A percentile compares a stretch with the other conserved stretches of the same genome.
Evolutionary conservation across 441 rosid genomes (phyloP).

Genomic region (Populus tomentosa): DNA sequence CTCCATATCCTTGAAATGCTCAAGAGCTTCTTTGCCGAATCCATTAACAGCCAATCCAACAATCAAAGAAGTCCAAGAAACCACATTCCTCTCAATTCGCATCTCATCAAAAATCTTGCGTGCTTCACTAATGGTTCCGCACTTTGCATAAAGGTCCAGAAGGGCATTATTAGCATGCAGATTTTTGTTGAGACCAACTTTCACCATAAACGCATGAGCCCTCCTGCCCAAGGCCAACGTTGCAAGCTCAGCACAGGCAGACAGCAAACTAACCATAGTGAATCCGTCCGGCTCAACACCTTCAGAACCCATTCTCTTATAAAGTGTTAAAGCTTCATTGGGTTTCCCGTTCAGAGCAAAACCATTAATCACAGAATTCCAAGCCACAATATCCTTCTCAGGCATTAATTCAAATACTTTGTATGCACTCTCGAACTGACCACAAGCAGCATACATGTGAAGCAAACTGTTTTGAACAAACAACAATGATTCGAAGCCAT

Average conservation of each 20-base stretch:
- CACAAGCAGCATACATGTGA: conserved; percentile 6
- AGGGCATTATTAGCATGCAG: conserved; percentile 50
- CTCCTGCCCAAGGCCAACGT: conserved; percentile 51
- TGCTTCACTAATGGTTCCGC: conserved; percentile 64
- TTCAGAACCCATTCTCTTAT: conserved; percentile 35
- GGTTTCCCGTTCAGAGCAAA: background rate
- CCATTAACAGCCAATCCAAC: conserved; percentile 83
- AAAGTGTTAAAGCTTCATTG: conserved; percentile 1
- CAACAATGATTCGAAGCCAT: background rate
- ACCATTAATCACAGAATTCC: conserved; percentile 6
- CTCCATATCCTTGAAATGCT: conserved; percentile 52
- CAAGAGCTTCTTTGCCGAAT: conserved; percentile 62
- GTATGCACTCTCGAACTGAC: background rate
- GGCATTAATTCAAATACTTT: conserved; percentile 15
- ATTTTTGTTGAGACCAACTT: conserved; percentile 31
- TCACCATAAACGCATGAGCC: conserved; percentile 39
- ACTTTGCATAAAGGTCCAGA: conserved; percentile 73
- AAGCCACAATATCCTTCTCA: conserved; percentile 7
- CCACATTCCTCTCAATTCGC: conserved; percentile 41
- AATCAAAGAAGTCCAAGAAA: conserved; percentile 79
- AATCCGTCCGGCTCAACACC: conserved; percentile 50
- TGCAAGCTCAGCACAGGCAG: conserved; percentile 65
- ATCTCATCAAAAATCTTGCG: conserved; percentile 45
- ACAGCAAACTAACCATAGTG: conserved; percentile 58
- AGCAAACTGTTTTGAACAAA: conserved; percentile 8